Percentiles rank a stretch among this genome's conserved stretches.
phyloP scores from a whole-genome alignment of 164 flowering plant species.

The Annona squamosa region DNA sequence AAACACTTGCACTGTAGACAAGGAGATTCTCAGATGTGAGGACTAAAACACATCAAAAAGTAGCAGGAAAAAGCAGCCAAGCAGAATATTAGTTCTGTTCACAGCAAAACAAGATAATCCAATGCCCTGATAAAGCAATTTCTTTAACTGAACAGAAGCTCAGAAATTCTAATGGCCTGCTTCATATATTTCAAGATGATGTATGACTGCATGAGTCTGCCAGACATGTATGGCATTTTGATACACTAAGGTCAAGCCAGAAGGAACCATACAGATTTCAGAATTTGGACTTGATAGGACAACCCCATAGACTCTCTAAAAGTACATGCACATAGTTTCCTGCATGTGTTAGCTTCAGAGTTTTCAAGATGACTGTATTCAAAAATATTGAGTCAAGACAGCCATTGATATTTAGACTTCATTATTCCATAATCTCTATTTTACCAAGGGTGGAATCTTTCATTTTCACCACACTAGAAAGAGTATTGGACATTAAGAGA shows the following conservation, averaged over 20 bases:
- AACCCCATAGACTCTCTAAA: neutral
- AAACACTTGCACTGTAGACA: constrained; percentile 61
- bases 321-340: neutral
- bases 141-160: no score
- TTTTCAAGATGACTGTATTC: neutral
- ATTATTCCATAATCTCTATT: neutral
- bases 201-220: no score
- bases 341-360: no score
- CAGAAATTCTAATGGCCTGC: no score
- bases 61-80: neutral
- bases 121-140: neutral
- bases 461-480: no score
- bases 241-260: no score
- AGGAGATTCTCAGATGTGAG: constrained; percentile 1
- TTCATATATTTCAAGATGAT: no score
- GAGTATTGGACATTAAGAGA: no score
- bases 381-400: neutral
- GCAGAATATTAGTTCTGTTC: neutral
- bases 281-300: no score
- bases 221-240: no score
- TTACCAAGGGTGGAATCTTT: no score
- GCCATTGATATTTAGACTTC: neutral
- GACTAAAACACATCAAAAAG: neutral
- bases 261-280: no score
- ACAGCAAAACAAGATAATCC: neutral